phyloP scores from a whole-genome alignment of 2,329 filamentous ascomycete genomes.

The Pseudocercospora pini-densiflorae region DNA sequence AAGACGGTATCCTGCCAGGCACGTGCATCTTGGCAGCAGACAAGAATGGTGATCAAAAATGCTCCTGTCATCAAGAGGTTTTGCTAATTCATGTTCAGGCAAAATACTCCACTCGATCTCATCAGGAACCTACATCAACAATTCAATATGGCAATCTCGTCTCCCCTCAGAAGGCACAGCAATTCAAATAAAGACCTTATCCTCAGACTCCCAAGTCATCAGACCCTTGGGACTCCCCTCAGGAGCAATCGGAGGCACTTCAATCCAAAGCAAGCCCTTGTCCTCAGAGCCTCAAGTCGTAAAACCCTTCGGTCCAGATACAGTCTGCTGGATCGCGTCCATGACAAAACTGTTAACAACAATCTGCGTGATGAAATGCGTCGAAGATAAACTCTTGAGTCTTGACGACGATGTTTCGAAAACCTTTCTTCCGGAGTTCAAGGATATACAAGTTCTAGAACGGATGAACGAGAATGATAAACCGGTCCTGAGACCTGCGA shows the following conservation, averaged over 20 bases:
- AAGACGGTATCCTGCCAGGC: background rate
- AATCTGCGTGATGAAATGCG: slow-evolving; percentile 58
- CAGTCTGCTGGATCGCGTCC: slow-evolving; percentile 33
- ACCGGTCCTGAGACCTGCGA: slow-evolving; percentile 35
- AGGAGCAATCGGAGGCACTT: slow-evolving; percentile 10
- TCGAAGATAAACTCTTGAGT: slow-evolving; percentile 55
- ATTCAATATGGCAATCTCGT: slow-evolving; percentile 6
- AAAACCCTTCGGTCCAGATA: slow-evolving; percentile 10
- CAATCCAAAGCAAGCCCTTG: background rate
- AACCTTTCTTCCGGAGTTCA: slow-evolving; percentile 53
- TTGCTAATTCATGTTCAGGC: too few relatives aligned
- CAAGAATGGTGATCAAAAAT: too few relatives aligned
- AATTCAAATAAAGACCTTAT: background rate
- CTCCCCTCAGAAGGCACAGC: slow-evolving; percentile 5
- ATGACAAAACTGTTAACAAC: slow-evolving; percentile 54
- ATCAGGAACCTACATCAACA: slow-evolving; percentile 10
- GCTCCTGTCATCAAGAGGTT: too few relatives aligned
- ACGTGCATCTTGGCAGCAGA: slow-evolving; percentile 13
- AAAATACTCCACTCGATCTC: slow-evolving; percentile 13
- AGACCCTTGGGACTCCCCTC: background rate
- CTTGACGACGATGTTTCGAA: slow-evolving; percentile 52
- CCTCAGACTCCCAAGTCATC: background rate
- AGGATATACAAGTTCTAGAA: slow-evolving; percentile 52
- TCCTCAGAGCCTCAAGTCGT: background rate
- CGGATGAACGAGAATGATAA: slow-evolving; percentile 46